These are phyloP conservation scores for Novymonas esmeraldas DNA, from an alignment of 208 protist species.

Conservation along the genomic window DNA sequence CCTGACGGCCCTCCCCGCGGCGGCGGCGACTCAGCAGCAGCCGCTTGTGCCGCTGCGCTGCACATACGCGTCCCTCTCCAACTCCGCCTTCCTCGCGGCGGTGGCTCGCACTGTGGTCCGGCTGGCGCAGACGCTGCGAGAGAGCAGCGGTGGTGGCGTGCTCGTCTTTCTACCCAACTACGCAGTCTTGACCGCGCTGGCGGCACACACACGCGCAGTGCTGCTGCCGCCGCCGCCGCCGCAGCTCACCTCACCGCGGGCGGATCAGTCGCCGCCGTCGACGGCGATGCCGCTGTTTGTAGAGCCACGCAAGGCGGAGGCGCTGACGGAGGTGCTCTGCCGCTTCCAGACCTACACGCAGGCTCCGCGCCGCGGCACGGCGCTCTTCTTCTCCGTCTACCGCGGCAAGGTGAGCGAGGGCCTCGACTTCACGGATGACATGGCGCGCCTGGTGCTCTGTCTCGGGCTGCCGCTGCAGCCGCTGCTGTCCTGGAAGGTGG, in stretches of 20 bases:
- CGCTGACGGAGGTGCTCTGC: slow-evolving; percentile 29
- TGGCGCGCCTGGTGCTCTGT: slow-evolving; percentile 94
- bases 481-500: slow-evolving; percentile 58
- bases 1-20: slow-evolving; percentile 27
- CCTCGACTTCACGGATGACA: slow-evolving; percentile 94
- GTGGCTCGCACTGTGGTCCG: slow-evolving; percentile 47
- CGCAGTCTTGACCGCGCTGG: slow-evolving; percentile 38
- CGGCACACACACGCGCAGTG: slow-evolving; percentile 18
- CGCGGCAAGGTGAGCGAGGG: slow-evolving; percentile 96
- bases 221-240: slow-evolving; percentile 6
- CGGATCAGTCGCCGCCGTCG: neutral
- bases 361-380: slow-evolving; percentile 15
- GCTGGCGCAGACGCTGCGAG: slow-evolving; percentile 41
- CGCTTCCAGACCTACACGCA: slow-evolving; percentile 29
- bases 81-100: slow-evolving; percentile 42
- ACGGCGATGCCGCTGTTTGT: slow-evolving; percentile 22
- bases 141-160: slow-evolving; percentile 67
- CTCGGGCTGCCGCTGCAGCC: slow-evolving; percentile 89
- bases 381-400: slow-evolving; percentile 88
- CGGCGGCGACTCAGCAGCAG: neutral
- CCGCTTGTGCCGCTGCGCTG: slow-evolving; percentile 47
- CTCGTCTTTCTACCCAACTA: slow-evolving; percentile 95
- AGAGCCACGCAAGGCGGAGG: slow-evolving; percentile 37
- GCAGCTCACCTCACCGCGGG: too few relatives aligned
- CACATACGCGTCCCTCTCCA: slow-evolving; percentile 49